A percentile compares a stretch with the other conserved stretches of the same genome.
These are phyloP conservation scores for Grifola frondosa DNA, from an alignment of 1,284 basidiomycete genomes.

Conservation along the genomic window DNA sequence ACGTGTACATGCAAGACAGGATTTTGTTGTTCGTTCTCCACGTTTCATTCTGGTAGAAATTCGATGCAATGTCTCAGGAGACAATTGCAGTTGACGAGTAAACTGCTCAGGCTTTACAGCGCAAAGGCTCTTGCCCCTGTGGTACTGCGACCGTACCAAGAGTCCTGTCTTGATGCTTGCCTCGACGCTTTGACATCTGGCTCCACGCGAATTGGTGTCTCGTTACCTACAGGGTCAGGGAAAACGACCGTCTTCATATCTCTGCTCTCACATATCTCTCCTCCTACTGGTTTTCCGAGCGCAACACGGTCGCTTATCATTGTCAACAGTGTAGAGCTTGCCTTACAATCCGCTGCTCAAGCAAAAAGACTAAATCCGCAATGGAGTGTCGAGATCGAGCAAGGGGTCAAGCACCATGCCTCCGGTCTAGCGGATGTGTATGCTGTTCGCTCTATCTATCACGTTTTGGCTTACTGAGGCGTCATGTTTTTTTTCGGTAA, in stretches of 20 bases:
- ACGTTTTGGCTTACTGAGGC: conserved; percentile 10
- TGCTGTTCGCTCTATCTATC: conserved; percentile 22
- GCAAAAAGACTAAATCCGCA: conserved; percentile 68
- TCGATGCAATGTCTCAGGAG: conserved; percentile 23
- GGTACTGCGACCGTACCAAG: conserved; percentile 85
- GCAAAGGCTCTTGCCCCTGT: conserved; percentile 17
- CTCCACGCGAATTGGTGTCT: conserved; percentile 84
- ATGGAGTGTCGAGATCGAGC: conserved; percentile 89
- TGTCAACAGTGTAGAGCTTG: conserved; percentile 87
- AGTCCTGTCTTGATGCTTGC: conserved; percentile 82
- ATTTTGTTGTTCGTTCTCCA: no score
- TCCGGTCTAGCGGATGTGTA: conserved; percentile 85
- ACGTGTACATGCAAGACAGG: not conserved
- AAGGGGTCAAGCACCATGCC: conserved; percentile 75
- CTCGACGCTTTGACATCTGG: conserved; percentile 64
- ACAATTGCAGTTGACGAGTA: not conserved
- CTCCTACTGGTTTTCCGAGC: conserved; percentile 41
- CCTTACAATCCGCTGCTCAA: conserved; percentile 81
- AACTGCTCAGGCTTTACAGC: conserved; percentile 15
- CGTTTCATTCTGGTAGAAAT: no score
- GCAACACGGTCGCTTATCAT: conserved; percentile 74
- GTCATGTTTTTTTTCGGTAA: not conserved
- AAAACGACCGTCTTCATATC: conserved; percentile 93
- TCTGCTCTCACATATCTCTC: conserved; percentile 61
- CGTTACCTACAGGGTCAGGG: conserved; percentile 87